Base-by-base conservation (phyloP, 108 stramenopile species). In the Ochromonas danica region DNA sequence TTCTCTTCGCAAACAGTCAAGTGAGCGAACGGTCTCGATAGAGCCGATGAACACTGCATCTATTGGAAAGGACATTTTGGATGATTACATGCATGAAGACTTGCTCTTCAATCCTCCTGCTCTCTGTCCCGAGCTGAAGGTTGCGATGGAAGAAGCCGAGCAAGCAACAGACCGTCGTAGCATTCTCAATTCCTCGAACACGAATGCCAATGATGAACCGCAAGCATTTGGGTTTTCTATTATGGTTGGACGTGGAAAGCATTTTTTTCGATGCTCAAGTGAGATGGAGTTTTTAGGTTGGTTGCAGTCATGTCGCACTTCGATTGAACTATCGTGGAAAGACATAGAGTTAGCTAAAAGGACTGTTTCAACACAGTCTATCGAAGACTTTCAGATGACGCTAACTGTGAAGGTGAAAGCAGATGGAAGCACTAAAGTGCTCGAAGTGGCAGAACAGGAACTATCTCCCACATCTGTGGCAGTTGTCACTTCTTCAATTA, bases 391-490 rank as follows among this genome's bases (percentile, higher is more conserved):
- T 6, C 45, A 75, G 31, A 75, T 33, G 3, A 75, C 72, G 14
- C 3, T 33, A 6, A 6, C 36, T 30, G 14, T 75, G 45, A 75
- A 75, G 51, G 25, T 36, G 6, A 6, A 33, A 27, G 51, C 72
- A 6, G 72, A 75, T 36, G 72, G 72, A 6, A 3, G 14, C 6
- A 75, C 51, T 10, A 75, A 39, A 10, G 72, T 75, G 72, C 72
- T 75, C 10, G 72, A 75, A 25, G 6, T 51, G 22, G 22, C 14
- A 22, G 45, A 51, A 51, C 14, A 51, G 6, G 45, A 51, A 51
- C 14, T n/a, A 38, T 70, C 67, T 31, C 67, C 67, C 17, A 70
- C 17, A 31, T 40, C 36, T 10, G 39, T 70, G 67, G 39, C 36
- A 22, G 36, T 40, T 22, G 22, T 17, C 14, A 38, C 39, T n/a